Percentiles rank a stretch among this genome's conserved stretches.
Evolutionary conservation across 495 filamentous ascomycete species (phyloP).

Genomic region (Daldinia bambusicola): DNA sequence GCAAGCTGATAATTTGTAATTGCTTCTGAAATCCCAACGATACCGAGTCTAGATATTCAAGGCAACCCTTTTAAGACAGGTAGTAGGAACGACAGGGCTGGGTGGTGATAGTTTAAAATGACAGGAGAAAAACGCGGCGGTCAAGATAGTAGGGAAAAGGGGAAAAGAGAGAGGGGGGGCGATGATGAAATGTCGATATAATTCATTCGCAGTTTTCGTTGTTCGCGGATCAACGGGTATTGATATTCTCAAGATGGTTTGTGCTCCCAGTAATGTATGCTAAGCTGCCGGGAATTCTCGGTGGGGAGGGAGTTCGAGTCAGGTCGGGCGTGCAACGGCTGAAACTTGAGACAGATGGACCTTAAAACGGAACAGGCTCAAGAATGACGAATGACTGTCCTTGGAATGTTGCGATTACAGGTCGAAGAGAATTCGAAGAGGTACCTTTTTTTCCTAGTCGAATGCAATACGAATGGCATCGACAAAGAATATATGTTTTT

Average conservation of each 20-base stretch:
- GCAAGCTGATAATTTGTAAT: slow-evolving; percentile 1
- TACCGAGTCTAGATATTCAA: slow-evolving; percentile 4
- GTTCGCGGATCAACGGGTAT: slow-evolving; percentile 17
- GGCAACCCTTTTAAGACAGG: slow-evolving; percentile 8
- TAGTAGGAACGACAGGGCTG: slow-evolving; percentile 30
- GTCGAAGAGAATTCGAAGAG: slow-evolving; percentile 6
- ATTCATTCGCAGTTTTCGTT: slow-evolving; percentile 43
- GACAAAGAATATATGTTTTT: slow-evolving; percentile 24
- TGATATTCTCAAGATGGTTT: slow-evolving; percentile 28
- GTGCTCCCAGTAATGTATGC: slow-evolving; percentile 10
- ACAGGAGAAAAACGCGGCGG: slow-evolving; percentile 10
- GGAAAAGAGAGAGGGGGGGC: slow-evolving; percentile 23
- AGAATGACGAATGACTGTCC: slow-evolving; percentile 33
- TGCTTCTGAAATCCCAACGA: slow-evolving; percentile 3
- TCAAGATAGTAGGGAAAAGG: slow-evolving; percentile 11
- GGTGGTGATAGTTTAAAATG: slow-evolving; percentile 28
- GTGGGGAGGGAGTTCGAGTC: slow-evolving; percentile 46
- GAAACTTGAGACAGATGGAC: slow-evolving; percentile 47
- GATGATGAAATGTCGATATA: slow-evolving; percentile 27
- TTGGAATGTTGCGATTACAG: slow-evolving; percentile 40
- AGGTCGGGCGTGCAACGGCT: slow-evolving; percentile 46
- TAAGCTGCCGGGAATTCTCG: slow-evolving; percentile 44
- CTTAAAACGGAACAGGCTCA: slow-evolving; percentile 27
- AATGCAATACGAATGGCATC: slow-evolving; percentile 32
- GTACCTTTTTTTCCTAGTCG: slow-evolving; percentile 6